Evolutionary conservation across 306 rosid genomes (phyloP).

Genomic region (Gynostemma pentaphyllum): DNA sequence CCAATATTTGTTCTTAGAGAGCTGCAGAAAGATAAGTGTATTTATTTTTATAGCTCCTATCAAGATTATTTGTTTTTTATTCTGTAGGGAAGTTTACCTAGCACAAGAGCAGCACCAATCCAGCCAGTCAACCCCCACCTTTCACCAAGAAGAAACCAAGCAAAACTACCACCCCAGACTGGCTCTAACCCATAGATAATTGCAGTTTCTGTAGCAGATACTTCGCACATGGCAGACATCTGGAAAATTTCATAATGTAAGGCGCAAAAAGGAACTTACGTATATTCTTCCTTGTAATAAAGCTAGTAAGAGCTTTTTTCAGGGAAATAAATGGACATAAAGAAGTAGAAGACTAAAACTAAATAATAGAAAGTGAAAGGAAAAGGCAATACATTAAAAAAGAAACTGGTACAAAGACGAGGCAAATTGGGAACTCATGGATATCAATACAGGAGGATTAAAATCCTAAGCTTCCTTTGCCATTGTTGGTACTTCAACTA

Average conservation of each 20-base stretch:
- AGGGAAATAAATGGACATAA: background rate
- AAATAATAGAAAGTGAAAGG: background rate
- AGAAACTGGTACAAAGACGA: too few species aligned
- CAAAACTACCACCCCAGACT: constrained; percentile 71
- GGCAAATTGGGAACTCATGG: too few species aligned
- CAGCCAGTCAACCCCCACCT: constrained; percentile 66
- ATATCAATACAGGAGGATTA: too few species aligned
- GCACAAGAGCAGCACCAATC: constrained; percentile 71
- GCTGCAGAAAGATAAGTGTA: background rate
- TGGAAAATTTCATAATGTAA: constrained; percentile 7
- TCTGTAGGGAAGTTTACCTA: constrained; percentile 24
- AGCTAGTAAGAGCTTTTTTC: background rate
- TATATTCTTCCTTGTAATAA: background rate
- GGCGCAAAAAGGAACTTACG: background rate
- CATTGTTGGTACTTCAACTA: too few species aligned
- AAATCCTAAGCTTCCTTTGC: too few species aligned
- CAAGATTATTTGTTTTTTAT: background rate
- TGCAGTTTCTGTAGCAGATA: constrained; percentile 73
- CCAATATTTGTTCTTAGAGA: background rate
- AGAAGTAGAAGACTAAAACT: background rate
- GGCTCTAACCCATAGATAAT: constrained; percentile 72
- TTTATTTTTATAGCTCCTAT: background rate
- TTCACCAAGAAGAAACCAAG: constrained; percentile 79
- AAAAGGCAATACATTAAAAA: too few species aligned
- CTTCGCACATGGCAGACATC: constrained; percentile 69